Conservation (phyloP, 371 early-diverging fungal species). For the Rhizopus microsporus region DNA sequence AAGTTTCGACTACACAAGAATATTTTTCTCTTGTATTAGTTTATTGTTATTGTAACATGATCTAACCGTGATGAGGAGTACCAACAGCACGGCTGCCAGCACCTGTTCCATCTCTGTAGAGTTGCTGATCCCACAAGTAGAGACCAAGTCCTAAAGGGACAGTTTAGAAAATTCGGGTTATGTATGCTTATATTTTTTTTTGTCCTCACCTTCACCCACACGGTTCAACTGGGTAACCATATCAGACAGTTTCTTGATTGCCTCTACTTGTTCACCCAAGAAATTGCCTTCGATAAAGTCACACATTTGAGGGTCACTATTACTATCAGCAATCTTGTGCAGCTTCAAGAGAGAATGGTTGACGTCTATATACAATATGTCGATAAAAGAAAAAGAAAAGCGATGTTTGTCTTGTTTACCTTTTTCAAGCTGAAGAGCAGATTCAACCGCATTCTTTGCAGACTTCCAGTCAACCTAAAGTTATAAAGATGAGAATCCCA, state of each 20-base stretch:
- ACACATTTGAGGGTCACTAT: conserved; percentile 70
- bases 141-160: conserved; percentile 34
- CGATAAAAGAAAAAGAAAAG: neutral
- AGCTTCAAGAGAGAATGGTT: conserved; percentile 69
- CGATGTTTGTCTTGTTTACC: conserved; percentile 26
- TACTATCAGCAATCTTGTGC: conserved; percentile 62
- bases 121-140: conserved; percentile 68
- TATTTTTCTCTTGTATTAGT: neutral
- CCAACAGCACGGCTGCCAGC: conserved; percentile 47
- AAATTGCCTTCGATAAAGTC: conserved; percentile 66
- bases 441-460: conserved; percentile 67
- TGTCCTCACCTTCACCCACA: conserved; percentile 47
- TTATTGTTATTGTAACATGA: neutral
- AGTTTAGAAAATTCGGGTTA: neutral
- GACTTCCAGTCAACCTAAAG: conserved; percentile 61
- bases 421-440: conserved; percentile 66
- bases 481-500: neutral
- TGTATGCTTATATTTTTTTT: conserved; percentile 2
- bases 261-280: conserved; percentile 68
- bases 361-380: conserved; percentile 47
- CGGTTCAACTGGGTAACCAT: conserved; percentile 70
- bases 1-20: too few relatives aligned
- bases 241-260: conserved; percentile 67
- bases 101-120: conserved; percentile 51
- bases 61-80: conserved; percentile 4